Conservation (phyloP, 441 rosid species). For the Codiaeum variegatum region DNA sequence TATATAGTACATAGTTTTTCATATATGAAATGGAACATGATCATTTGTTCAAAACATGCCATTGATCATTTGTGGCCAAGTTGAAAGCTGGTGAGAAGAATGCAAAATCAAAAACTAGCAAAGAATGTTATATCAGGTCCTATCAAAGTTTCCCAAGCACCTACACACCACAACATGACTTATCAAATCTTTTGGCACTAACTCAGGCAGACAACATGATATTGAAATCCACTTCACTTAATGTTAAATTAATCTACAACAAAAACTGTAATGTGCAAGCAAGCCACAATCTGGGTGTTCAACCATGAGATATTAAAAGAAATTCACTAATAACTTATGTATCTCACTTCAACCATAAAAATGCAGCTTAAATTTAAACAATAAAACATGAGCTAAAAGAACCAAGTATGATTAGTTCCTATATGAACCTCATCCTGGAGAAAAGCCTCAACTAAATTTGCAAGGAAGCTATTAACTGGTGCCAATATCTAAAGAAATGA, state of each 20-base stretch:
- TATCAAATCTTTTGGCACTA: constrained; percentile 1
- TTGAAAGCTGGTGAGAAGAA: constrained; percentile 92
- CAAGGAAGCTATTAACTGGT: constrained; percentile 61
- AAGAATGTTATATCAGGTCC: constrained; percentile 70
- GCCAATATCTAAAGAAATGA: constrained; percentile 72
- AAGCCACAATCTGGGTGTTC: not conserved
- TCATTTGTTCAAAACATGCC: constrained; percentile 57
- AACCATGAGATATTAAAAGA: not conserved
- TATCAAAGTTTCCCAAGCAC: constrained; percentile 67
- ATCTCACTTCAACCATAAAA: not conserved
- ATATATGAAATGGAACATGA: no score
- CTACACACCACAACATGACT: constrained; percentile 29
- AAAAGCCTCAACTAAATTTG: constrained; percentile 44
- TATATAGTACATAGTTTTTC: no score
- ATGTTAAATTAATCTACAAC: not conserved
- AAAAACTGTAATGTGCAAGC: not conserved
- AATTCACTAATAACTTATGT: not conserved
- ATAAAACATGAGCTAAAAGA: not conserved
- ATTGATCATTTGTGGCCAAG: constrained; percentile 90
- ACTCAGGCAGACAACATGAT: not conserved
- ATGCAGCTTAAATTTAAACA: not conserved
- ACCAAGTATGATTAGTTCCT: constrained; percentile 28
- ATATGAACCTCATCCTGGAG: constrained; percentile 45
- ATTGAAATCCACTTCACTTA: not conserved
- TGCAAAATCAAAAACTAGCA: constrained; percentile 79